These are phyloP conservation scores for Entomortierella chlamydospora DNA, from an alignment of 192 early-diverging fungal species.

Conservation along the genomic window DNA sequence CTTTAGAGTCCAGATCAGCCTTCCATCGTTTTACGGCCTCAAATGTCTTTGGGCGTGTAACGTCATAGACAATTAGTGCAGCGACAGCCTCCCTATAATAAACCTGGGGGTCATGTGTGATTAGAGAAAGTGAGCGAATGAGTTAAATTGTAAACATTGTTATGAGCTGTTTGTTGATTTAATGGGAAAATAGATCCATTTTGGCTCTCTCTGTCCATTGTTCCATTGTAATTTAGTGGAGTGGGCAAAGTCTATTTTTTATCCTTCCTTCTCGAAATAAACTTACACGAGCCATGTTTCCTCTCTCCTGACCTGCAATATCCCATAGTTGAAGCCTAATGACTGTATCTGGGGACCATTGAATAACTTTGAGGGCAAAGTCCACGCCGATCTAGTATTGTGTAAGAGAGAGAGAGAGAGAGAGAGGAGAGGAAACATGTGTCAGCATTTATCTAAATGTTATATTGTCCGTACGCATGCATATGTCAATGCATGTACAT, in stretches of 20 bases:
- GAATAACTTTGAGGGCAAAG: slow-evolving; percentile 69
- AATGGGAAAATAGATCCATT: too few relatives aligned
- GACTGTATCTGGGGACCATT: slow-evolving; percentile 64
- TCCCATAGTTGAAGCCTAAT: slow-evolving; percentile 72
- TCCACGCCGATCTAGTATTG: slow-evolving; percentile 78
- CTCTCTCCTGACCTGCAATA: slow-evolving; percentile 73
- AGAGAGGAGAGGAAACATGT: not conserved
- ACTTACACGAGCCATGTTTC: too few relatives aligned
- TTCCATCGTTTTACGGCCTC: slow-evolving; percentile 69
- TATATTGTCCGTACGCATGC: too few relatives aligned
- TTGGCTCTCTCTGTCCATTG: too few relatives aligned
- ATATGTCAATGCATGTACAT: too few relatives aligned
- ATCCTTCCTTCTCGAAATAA: too few relatives aligned
- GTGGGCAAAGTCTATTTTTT: too few relatives aligned
- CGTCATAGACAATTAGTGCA: slow-evolving; percentile 69
- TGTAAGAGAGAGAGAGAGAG: too few relatives aligned
- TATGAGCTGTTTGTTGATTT: too few relatives aligned
- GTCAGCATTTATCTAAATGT: not conserved
- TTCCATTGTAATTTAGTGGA: too few relatives aligned
- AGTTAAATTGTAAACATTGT: too few relatives aligned
- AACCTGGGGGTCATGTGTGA: slow-evolving; percentile 28
- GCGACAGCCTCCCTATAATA: slow-evolving; percentile 71
- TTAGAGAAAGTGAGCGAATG: too few relatives aligned
- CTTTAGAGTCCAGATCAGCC: slow-evolving; percentile 67
- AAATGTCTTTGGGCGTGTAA: slow-evolving; percentile 67